Conservation (phyloP, 2,329 filamentous ascomycete genomes). For the Colletotrichum phormii region DNA sequence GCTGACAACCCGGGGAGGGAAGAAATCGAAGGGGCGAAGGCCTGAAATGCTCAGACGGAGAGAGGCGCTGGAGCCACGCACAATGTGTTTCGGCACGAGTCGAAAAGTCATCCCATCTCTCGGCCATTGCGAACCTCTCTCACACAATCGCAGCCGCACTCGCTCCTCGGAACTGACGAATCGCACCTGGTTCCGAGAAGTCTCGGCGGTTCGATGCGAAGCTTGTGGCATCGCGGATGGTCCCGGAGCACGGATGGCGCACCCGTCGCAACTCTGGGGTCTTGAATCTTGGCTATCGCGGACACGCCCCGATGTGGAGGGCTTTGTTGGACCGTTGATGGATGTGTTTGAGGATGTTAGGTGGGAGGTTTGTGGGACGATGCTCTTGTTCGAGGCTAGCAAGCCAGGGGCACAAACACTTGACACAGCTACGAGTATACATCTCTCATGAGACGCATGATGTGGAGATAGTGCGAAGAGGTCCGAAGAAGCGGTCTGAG, state of each 20-base stretch:
- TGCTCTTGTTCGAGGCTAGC: conserved; percentile 25
- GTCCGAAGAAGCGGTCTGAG: background rate
- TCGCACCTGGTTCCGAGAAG: background rate
- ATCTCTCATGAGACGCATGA: background rate
- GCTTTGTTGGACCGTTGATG: conserved; percentile 6
- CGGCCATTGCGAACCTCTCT: background rate
- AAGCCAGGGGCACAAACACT: background rate
- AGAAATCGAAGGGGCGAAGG: background rate
- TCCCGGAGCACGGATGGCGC: background rate
- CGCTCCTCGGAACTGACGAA: background rate
- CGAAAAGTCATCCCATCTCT: background rate
- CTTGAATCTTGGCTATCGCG: background rate
- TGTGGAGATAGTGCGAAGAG: too few relatives aligned
- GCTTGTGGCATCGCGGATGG: background rate
- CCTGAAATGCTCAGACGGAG: background rate
- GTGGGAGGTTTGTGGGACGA: conserved; percentile 16
- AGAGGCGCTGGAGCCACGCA: background rate
- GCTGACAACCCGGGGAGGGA: background rate
- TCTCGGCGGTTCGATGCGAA: background rate
- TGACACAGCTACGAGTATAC: background rate
- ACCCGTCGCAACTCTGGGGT: background rate
- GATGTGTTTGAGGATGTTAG: background rate
- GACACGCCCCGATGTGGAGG: background rate
- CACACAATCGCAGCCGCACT: background rate
- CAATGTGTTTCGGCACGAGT: background rate